Conservation (phyloP, 768 basidiomycete species). For the Mycena belliarum region DNA sequence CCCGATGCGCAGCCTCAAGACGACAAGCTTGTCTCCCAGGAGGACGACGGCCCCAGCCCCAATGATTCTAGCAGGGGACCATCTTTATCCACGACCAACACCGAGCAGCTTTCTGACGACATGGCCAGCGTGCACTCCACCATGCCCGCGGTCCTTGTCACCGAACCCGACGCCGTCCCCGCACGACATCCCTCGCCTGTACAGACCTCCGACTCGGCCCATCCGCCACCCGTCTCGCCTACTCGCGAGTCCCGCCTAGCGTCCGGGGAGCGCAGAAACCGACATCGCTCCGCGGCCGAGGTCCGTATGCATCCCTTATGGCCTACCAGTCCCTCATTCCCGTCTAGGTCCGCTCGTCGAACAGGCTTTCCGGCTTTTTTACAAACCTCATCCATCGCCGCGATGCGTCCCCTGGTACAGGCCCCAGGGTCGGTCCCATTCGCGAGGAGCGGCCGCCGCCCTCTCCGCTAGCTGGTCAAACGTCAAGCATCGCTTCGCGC, state of each 20-base stretch:
- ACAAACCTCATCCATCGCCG: constrained; percentile 75
- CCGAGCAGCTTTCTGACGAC: constrained; percentile 43
- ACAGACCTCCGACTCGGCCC: constrained; percentile 23
- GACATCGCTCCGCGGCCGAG: constrained; percentile 59
- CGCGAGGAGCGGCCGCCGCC: constrained; percentile 33
- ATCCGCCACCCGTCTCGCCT: constrained; percentile 24
- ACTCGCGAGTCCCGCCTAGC: constrained; percentile 29
- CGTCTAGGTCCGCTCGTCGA: constrained; percentile 58
- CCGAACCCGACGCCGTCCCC: constrained; percentile 33
- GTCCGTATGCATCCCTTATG: constrained; percentile 39
- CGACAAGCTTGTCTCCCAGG: constrained; percentile 30
- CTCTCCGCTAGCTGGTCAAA: constrained; percentile 28
- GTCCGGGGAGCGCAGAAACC: constrained; percentile 39
- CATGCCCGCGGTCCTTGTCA: constrained; percentile 58
- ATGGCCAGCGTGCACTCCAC: constrained; percentile 59
- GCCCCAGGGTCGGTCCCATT: constrained; percentile 33
- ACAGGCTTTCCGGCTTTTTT: constrained; percentile 85
- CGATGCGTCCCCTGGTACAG: constrained; percentile 39
- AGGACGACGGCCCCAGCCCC: constrained; percentile 29
- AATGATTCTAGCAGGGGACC: constrained; percentile 34
- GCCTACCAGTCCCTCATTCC: neutral
- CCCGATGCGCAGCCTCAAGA: constrained; percentile 4
- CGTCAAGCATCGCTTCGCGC: constrained; percentile 44
- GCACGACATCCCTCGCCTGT: constrained; percentile 34
- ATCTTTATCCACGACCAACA: constrained; percentile 39